Evolutionary conservation across 495 filamentous ascomycete species (phyloP).

Genomic region (Penicillium maclennaniae): DNA sequence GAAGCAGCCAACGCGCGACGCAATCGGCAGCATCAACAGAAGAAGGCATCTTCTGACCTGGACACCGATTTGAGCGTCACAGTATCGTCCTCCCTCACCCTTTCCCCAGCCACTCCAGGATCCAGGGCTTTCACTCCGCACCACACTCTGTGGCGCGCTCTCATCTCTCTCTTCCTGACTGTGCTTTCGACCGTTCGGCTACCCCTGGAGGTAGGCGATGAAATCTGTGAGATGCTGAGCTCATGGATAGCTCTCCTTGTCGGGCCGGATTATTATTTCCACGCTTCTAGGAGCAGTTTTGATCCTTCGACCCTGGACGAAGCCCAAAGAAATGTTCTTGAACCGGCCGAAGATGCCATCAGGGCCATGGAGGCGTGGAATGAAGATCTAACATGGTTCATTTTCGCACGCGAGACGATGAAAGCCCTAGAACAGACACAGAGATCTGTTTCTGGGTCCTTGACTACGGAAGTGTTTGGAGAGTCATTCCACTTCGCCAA

Average conservation of each 20-base stretch:
- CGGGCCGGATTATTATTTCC: constrained; percentile 34
- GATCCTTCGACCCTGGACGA: not conserved
- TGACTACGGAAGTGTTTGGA: constrained; percentile 17
- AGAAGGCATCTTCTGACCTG: not conserved
- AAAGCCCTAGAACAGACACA: not conserved
- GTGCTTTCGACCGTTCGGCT: constrained; percentile 39
- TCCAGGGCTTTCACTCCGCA: constrained; percentile 38
- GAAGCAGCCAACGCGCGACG: constrained; percentile 32
- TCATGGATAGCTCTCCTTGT: constrained; percentile 39
- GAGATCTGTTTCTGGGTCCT: not conserved
- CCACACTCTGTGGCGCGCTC: constrained; percentile 34
- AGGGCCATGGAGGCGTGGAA: constrained; percentile 45
- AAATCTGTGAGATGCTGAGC: constrained; percentile 37
- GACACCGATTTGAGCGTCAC: not conserved
- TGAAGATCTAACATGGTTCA: constrained; percentile 44
- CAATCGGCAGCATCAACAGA: constrained; percentile 14
- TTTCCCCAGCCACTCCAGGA: constrained; percentile 21
- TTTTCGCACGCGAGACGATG: constrained; percentile 28
- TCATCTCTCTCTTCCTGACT: constrained; percentile 40
- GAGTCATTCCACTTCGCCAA: constrained; percentile 28
- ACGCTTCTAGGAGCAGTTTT: not conserved
- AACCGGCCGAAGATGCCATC: constrained; percentile 31
- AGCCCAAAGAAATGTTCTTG: constrained; percentile 12
- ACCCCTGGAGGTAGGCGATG: constrained; percentile 33
- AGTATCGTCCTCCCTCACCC: constrained; percentile 21